Evolutionary conservation across 1,284 basidiomycete genomes (phyloP), one percentile per base, ranked within the genome.

Genomic region (Tilletia setariae): DNA sequence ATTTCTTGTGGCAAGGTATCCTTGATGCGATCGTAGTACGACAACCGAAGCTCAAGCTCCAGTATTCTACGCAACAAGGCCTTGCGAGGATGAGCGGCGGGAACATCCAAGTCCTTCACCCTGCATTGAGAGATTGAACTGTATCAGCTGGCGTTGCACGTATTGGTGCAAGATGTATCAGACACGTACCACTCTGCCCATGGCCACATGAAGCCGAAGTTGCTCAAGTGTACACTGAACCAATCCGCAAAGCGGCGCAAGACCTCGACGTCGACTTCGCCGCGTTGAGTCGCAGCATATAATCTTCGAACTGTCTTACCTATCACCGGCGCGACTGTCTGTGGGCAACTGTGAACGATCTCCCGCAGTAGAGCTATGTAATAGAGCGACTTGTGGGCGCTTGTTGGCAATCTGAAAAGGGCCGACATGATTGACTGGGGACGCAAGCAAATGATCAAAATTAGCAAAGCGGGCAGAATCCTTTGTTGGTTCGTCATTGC

Each of bases 141-240:
- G 25, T 42, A 28, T 42, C 23, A 42, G 23, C 23, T 30, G 35
- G 4, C 35, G 11, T 40, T 40, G 11, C 35, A 40, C 35, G 35
- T 11, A 30, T 43, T 43, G 15, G 62, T 8, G 2, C 19, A 53
- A 2, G 23, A 42, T 8, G n/a, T n/a, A n/a, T n/a, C n/a, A 19
- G 21, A 42, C 9, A 67, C 88, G 56, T 72, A 94, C 95, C 96
- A 99, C 86, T 98, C 96, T 79, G 93, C 94, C 96, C 96, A 99
- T n/a, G 94, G 93, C 96, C 96, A 99, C 76, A 90, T 89, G 85
- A 98, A 98, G 23, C 90, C 91, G 83, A 98, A 99, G 84, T 98
- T 99, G 76, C 91, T 94, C 87, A 98, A 90, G 78, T 99, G 96
- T 1, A 92, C 87, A 4, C 92, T 88, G 78, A 98, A 97, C 96